A percentile compares a stretch with the other conserved stretches of the same genome.
Conservation (phyloP, 208 protist species). For the Acanthamoeba castellanii region DNA sequence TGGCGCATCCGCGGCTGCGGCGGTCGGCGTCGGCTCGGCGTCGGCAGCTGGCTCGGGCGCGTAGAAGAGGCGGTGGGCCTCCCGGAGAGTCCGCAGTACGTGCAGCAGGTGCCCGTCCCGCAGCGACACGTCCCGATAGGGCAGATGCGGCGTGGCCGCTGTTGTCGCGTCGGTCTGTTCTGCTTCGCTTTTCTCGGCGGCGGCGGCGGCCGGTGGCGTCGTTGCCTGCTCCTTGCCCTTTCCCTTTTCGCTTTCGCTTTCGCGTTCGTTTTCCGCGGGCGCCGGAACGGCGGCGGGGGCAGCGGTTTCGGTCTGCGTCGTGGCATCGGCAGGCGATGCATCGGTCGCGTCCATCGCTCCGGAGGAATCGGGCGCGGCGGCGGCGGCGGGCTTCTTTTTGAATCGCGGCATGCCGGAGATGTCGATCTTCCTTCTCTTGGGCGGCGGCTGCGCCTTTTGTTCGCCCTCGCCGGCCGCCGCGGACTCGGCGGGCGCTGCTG, state of each 20-base stretch:
- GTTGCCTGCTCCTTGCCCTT: not conserved
- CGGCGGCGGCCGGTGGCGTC: not conserved
- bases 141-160: not conserved
- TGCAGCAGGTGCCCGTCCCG: not conserved
- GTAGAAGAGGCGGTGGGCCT: conserved; percentile 29
- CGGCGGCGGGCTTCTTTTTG: not conserved
- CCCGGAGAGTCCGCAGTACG: not conserved
- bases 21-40: not conserved
- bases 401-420: not conserved
- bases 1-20: not conserved
- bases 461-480: too few species aligned
- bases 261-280: not conserved
- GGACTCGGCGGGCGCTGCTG: too few species aligned
- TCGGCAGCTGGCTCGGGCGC: not conserved
- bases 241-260: too few species aligned
- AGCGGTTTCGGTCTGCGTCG: not conserved
- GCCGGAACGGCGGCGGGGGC: too few species aligned
- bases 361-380: not conserved
- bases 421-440: conserved; percentile 9
- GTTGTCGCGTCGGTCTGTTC: not conserved
- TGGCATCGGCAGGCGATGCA: not conserved
- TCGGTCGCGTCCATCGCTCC: not conserved
- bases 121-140: conserved; percentile 12
- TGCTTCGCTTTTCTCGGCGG: not conserved
- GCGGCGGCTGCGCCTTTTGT: not conserved